Base-by-base conservation (phyloP, 495 filamentous ascomycete genomes). In the Xylaria cubensis region DNA sequence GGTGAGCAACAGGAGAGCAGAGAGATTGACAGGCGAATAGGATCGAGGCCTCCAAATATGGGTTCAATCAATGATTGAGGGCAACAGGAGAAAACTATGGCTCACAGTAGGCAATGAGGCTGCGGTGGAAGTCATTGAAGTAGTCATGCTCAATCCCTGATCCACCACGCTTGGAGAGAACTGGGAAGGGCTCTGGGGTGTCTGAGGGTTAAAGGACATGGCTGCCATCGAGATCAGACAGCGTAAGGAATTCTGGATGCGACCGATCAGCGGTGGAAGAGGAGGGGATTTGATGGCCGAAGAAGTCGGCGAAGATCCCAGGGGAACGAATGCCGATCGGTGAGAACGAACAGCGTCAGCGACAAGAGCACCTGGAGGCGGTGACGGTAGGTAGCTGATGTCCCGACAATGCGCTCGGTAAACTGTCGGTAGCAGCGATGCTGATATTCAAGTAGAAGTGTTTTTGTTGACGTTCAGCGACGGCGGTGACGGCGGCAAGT, bases 151-250 rank as follows among this genome's bases (percentile, higher is more conserved):
- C 66, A 78, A 82, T 71, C 75, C 76, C 67, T 79, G 80, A 68
- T 85, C 84, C 74, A 76, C 82, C 74, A 80, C 81, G 73, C 76
- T 81, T 46, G 85, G 84, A 68, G 84, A 86, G 71, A 84, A 79
- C 72, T 86, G 84, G 75, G 87, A 88, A 75, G 87, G 87, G 73
- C 87, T 89, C 79, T 89, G 85, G 72, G 87, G 87, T n/a, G 87
- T 89, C 73, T 88, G 86, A 50, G 87, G 87, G 76, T 88, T 85
- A 81, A 87, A 86, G 77, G 82, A 86, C 85, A 86, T 86, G 78
- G 79, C 84, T 78, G 77, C 77, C 72, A 80, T 78, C 70, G 76
- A 74, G 69, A 67, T 78, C 69, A 50, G 64, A 71, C 67, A 77
- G 62, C 67, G 68, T 67, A 8, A 26, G 21, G 6, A 32, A 36